Evolutionary conservation across 495 filamentous ascomycete genomes (phyloP), one percentile per base, ranked within the genome.

Genomic region (Aspergillus leporis): DNA sequence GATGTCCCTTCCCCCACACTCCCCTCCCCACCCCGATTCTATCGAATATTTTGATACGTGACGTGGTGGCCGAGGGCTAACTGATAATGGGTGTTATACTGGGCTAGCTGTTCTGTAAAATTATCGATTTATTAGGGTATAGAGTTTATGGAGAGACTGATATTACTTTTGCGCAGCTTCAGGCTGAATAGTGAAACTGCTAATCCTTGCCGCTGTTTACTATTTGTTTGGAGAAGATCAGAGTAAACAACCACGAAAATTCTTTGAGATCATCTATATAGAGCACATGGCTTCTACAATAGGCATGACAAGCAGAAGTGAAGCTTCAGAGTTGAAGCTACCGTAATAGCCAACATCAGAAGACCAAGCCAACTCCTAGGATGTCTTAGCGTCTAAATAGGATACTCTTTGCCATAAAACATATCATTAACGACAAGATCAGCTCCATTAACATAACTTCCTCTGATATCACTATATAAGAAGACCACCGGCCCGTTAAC

Each of bases 361-460:
- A 55, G n/a, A 55, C 53, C 12, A 55, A 32, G 19, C 53, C 53
- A 47, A 40, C 53, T 3, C 53, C 53, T 55, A n/a, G 4, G 2
- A 13, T 3, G 9, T 10, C 16, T 50, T 28, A 47, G 21, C 36
- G 49, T 12, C 1, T 25, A 13, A 19, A 12, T 21, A n/a, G 49
- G 22, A 55, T 51, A 51, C 31, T 3, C 22, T 23, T 23, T 36
- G 3, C 18, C 28, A 31, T 25, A 8, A 47, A 49, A 31, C 23
- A 66, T 74, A 51, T 84, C 84, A 73, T 87, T 84, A 60, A 85
- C 77, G 38, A 82, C 71, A 55, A 87, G 70, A 73, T 87, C 84
- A 12, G 74, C 71, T 41, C 87, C 89, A 62, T 82, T 90, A 32
- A 92, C 82, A 77, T 89, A 92, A 45, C 75, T 84, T 32, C 86